Evolutionary conservation across 179 eudicot species (phyloP).

Genomic region (Dionaea muscipula): DNA sequence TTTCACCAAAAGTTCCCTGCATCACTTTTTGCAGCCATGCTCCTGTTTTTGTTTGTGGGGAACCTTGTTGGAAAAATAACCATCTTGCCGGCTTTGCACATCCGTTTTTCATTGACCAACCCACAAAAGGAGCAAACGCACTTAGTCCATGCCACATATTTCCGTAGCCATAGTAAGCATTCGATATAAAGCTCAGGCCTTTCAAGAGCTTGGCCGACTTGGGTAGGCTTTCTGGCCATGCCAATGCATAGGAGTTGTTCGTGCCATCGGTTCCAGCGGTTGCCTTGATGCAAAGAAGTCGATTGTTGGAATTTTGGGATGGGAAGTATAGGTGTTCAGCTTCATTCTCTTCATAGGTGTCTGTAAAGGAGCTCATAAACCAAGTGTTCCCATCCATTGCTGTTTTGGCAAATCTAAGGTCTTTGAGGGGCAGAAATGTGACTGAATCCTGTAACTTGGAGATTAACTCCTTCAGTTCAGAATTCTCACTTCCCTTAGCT

Average conservation of each 20-base stretch:
- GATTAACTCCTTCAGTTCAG: not conserved
- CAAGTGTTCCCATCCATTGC: constrained; percentile 32
- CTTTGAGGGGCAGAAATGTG: constrained; percentile 39
- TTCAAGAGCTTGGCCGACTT: constrained; percentile 17
- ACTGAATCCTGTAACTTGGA: constrained; percentile 24
- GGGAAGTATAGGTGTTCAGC: constrained; percentile 24
- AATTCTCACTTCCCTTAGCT: not conserved
- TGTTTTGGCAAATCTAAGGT: constrained; percentile 20
- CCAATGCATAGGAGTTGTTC: constrained; percentile 42
- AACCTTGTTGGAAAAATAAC: constrained; percentile 38
- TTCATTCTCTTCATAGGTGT: constrained; percentile 20
- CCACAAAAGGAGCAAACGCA: constrained; percentile 23
- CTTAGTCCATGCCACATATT: constrained; percentile 37
- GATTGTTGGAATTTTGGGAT: constrained; percentile 20
- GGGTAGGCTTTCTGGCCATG: constrained; percentile 31
- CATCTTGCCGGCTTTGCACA: constrained; percentile 29
- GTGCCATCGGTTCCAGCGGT: constrained; percentile 21
- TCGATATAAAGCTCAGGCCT: constrained; percentile 29
- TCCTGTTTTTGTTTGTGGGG: constrained; percentile 16
- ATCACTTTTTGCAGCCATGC: constrained; percentile 24
- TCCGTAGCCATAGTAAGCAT: constrained; percentile 20
- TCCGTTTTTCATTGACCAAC: constrained; percentile 24
- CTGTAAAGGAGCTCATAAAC: constrained; percentile 43
- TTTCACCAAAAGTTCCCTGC: constrained; percentile 18
- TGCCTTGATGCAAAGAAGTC: constrained; percentile 33